A percentile compares a stretch with the other conserved stretches of the same genome.
Evolutionary conservation across 441 rosid genomes (phyloP).

Genomic region (Oxalis stricta): DNA sequence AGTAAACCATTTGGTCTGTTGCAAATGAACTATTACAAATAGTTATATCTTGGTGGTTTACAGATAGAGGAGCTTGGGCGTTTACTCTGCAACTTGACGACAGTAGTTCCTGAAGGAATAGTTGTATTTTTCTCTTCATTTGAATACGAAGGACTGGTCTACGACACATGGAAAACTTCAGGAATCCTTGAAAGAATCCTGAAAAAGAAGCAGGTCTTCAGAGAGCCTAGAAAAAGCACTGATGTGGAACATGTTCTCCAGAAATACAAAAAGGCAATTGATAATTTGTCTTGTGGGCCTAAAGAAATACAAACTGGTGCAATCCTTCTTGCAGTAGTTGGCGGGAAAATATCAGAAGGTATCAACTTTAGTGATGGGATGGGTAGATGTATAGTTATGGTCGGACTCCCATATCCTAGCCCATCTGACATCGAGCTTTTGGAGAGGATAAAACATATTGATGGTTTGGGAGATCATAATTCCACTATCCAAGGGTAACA

Average conservation of each 20-base stretch:
- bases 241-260: conserved; percentile 66
- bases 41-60: conserved; percentile 11
- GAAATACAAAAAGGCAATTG: conserved; percentile 67
- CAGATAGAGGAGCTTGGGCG: conserved; percentile 88
- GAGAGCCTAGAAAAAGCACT: conserved; percentile 74
- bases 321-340: conserved; percentile 76
- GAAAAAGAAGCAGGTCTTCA: conserved; percentile 65
- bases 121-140: conserved; percentile 93
- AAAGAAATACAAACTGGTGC: conserved; percentile 45
- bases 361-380: conserved; percentile 94
- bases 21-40: too few species aligned
- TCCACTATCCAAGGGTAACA: conserved; percentile 16
- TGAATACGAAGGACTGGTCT: conserved; percentile 72
- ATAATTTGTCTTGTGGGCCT: conserved; percentile 12
- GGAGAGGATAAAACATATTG: conserved; percentile 84
- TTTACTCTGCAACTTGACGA: conserved; percentile 71
- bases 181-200: conserved; percentile 68
- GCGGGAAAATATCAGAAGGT: conserved; percentile 98
- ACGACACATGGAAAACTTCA: conserved; percentile 61
- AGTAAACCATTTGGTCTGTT: too few species aligned
- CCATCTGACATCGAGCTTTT: conserved; percentile 71
- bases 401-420: conserved; percentile 91
- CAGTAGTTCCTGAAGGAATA: conserved; percentile 79
- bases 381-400: conserved; percentile 95
- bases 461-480: conserved; percentile 48